Percentiles rank a stretch among this genome's conserved stretches.
Conservation (phyloP, 2,329 filamentous ascomycete species). For the Pseudodiploospora longispora region DNA sequence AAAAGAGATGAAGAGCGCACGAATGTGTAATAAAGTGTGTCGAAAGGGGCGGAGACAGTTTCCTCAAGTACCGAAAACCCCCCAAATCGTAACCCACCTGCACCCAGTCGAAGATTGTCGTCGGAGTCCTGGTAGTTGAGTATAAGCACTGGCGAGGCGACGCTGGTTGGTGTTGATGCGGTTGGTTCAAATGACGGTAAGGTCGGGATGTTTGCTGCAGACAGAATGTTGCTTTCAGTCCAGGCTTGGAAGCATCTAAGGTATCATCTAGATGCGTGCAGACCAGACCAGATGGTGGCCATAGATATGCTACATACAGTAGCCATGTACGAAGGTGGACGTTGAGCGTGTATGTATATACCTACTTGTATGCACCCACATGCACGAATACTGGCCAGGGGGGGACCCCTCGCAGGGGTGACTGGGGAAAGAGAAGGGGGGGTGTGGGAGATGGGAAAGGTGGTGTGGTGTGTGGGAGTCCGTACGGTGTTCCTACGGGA, state of each 20-base stretch:
- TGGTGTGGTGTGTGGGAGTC: neutral
- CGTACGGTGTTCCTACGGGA: neutral
- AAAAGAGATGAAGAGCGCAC: no score
- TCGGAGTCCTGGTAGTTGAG: no score
- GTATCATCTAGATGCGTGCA: slow-evolving; percentile 6
- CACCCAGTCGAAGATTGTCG: no score
- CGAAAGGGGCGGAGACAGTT: neutral
- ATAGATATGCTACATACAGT: neutral
- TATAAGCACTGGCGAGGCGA: no score
- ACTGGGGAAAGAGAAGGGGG: slow-evolving; percentile 2
- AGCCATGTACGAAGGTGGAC: slow-evolving; percentile 7
- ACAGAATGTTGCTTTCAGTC: slow-evolving; percentile 4
- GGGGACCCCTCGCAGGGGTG: slow-evolving; percentile 5
- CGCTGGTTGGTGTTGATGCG: slow-evolving; percentile 1
- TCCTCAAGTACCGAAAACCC: slow-evolving; percentile 1
- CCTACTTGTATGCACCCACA: slow-evolving; percentile 5
- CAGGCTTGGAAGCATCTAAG: slow-evolving; percentile 8
- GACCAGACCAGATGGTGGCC: slow-evolving; percentile 2
- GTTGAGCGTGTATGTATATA: slow-evolving; percentile 7
- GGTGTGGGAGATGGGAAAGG: slow-evolving; percentile 2
- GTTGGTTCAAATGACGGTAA: slow-evolving; percentile 8
- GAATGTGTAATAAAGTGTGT: no score
- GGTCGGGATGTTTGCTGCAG: slow-evolving; percentile 8
- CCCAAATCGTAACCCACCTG: no score
- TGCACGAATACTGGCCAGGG: slow-evolving; percentile 9